These are phyloP conservation scores for Agrocybe chaxingu DNA, from an alignment of 768 basidiomycete genomes.

Conservation along the genomic window DNA sequence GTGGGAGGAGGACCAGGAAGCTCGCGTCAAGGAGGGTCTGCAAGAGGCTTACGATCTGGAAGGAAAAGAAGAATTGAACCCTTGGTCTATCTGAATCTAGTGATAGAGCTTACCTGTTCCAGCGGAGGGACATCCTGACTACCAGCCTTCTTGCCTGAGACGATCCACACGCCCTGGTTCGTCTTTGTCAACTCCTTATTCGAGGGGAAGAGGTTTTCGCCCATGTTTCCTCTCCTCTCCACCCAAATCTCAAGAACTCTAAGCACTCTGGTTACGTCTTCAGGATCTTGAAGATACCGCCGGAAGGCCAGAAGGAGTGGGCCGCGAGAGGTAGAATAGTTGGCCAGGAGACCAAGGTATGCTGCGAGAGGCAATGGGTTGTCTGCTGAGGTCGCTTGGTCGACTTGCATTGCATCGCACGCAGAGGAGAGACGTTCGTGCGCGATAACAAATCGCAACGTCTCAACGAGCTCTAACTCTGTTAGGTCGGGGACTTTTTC, in stretches of 20 bases:
- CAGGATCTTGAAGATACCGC: constrained; percentile 43
- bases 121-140: constrained; percentile 36
- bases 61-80: not conserved
- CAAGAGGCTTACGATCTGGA: constrained; percentile 56
- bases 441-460: constrained; percentile 42
- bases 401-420: too few relatives aligned
- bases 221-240: constrained; percentile 28
- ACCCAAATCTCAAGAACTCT: constrained; percentile 51
- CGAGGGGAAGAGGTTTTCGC: constrained; percentile 34
- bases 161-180: constrained; percentile 36
- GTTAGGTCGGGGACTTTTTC: constrained; percentile 57
- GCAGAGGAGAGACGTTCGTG: constrained; percentile 22
- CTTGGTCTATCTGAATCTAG: not conserved
- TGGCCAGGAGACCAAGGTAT: constrained; percentile 34
- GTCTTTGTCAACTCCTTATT: constrained; percentile 38
- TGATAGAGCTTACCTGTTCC: constrained; percentile 31
- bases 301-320: constrained; percentile 50
- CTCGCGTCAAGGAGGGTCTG: constrained; percentile 70
- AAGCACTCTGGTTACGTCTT: constrained; percentile 45
- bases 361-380: constrained; percentile 27
- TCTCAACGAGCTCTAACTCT: constrained; percentile 59
- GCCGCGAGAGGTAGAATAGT: constrained; percentile 34
- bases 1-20: constrained; percentile 64
- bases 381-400: not conserved
- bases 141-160: constrained; percentile 23